Conservation (phyloP, 192 early-diverging fungal genomes). For the Lobulomyces angularis region DNA sequence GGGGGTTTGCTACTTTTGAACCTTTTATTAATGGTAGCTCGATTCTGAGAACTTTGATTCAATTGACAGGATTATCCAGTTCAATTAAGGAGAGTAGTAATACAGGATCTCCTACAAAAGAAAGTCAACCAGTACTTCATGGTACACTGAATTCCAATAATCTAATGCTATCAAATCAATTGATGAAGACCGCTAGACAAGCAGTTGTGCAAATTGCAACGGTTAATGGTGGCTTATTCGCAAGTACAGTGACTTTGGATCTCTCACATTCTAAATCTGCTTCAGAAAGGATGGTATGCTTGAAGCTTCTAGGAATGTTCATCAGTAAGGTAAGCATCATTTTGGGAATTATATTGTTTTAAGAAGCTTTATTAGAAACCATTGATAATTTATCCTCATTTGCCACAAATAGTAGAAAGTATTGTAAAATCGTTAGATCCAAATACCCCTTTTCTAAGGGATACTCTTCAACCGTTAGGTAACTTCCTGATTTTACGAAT, state of each 20-base stretch:
- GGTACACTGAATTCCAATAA: background rate
- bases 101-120: slow-evolving; percentile 5
- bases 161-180: slow-evolving; percentile 7
- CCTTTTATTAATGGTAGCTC: slow-evolving; percentile 55
- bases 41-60: slow-evolving; percentile 49
- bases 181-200: slow-evolving; percentile 50
- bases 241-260: slow-evolving; percentile 63
- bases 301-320: slow-evolving; percentile 62
- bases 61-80: slow-evolving; percentile 32
- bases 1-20: slow-evolving; percentile 65
- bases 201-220: slow-evolving; percentile 61
- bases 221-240: slow-evolving; percentile 51
- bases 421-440: slow-evolving; percentile 77
- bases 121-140: background rate
- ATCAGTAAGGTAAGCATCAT: slow-evolving; percentile 48
- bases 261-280: slow-evolving; percentile 51
- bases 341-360: background rate
- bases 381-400: slow-evolving; percentile 41
- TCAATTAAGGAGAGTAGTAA: slow-evolving; percentile 25
- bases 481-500: too few relatives aligned
- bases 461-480: slow-evolving; percentile 45
- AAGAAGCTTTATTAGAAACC: slow-evolving; percentile 40
- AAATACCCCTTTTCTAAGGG: slow-evolving; percentile 57
- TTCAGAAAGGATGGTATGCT: slow-evolving; percentile 37
- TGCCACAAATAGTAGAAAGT: slow-evolving; percentile 54